Evolutionary conservation across 2,329 filamentous ascomycete species (phyloP), one percentile per base, ranked within the genome.

Genomic region (Alternaria angustiovoidea): DNA sequence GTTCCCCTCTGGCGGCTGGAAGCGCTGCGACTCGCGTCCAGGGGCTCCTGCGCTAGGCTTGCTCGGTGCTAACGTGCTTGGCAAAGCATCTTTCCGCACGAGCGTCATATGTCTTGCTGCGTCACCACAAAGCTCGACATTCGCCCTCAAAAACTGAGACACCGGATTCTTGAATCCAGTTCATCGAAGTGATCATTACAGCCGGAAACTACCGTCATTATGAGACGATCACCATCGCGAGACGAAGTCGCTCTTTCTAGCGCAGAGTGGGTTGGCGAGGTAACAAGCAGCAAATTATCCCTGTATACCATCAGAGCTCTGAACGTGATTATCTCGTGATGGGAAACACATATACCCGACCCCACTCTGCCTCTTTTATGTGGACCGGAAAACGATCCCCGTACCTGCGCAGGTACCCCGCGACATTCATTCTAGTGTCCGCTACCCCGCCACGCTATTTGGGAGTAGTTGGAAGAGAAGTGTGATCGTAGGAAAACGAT

Each of bases 371-470:
- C 34, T 34, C 20, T 36, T 32, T 24, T 24, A 24, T 24, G 20
- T 49, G 34, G 32, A 49, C 9, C 32, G 32, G 46, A 26, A 36
- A 49, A 38, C 14, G 14, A 7, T 36, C 18, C 46, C 46, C 20
- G 46, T 36, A 24, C 20, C 32, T 36, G 46, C 32, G 46, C 34
- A 36, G 8, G 32, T 24, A 36, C 30, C 30, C 30, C 30, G 46
- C 46, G 12, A 49, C 46, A 49, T 36, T 14, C 18, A 12, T 49
- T 24, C 30, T 36, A 49, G 46, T 30, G 30, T 49, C 34, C 20
- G 32, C 32, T 18, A 49, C 46, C 46, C 46, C 46, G 46, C 32
- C 46, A 38, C 46, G 46, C 46, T 8, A 36, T 49, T 14, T 7
- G 32, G 36, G 46, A 5, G 34, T 32, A 38, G 24, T 14, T 49